Conservation (phyloP, 352 stramenopile genomes). For the Phytophthora idaei region DNA sequence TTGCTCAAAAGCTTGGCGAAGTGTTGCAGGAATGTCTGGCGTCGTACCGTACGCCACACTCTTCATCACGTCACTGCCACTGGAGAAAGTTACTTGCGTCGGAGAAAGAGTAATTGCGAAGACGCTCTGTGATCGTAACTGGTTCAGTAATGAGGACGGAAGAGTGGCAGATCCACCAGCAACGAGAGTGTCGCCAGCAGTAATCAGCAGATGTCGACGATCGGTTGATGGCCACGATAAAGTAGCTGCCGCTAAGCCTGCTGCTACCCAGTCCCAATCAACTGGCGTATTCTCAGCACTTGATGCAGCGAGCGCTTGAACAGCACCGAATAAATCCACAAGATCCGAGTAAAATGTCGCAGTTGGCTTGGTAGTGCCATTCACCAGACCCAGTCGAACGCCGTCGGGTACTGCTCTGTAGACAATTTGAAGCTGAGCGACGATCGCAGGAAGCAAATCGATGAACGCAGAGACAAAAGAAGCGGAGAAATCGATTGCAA, state of each 20-base stretch:
- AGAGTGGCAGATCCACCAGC: slow-evolving; percentile 14
- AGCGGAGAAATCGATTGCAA: slow-evolving; percentile 49
- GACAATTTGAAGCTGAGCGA: slow-evolving; percentile 43
- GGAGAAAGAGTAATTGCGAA: slow-evolving; percentile 43
- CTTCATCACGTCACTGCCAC: slow-evolving; percentile 26
- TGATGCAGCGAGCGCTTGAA: slow-evolving; percentile 13
- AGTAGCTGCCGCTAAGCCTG: slow-evolving; percentile 9
- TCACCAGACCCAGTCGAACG: slow-evolving; percentile 42
- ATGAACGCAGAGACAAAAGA: slow-evolving; percentile 23
- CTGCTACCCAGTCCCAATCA: slow-evolving; percentile 29
- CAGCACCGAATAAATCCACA: slow-evolving; percentile 25
- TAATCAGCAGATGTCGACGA: slow-evolving; percentile 29
- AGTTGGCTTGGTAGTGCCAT: slow-evolving; percentile 10
- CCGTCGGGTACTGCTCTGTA: slow-evolving; percentile 32
- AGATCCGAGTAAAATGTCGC: slow-evolving; percentile 29
- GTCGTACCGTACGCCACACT: slow-evolving; percentile 24
- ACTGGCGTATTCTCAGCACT: background rate
- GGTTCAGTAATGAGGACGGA: slow-evolving; percentile 15
- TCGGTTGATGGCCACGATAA: slow-evolving; percentile 37
- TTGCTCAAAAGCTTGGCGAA: slow-evolving; percentile 36
- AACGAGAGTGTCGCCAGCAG: slow-evolving; percentile 22
- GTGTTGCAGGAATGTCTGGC: slow-evolving; percentile 24
- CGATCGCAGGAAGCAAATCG: slow-evolving; percentile 40
- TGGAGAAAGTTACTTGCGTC: slow-evolving; percentile 10
- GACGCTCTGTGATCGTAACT: slow-evolving; percentile 27